Base-by-base conservation (phyloP, 805 yeast species). In the Alloascoidea hylecoeti region DNA sequence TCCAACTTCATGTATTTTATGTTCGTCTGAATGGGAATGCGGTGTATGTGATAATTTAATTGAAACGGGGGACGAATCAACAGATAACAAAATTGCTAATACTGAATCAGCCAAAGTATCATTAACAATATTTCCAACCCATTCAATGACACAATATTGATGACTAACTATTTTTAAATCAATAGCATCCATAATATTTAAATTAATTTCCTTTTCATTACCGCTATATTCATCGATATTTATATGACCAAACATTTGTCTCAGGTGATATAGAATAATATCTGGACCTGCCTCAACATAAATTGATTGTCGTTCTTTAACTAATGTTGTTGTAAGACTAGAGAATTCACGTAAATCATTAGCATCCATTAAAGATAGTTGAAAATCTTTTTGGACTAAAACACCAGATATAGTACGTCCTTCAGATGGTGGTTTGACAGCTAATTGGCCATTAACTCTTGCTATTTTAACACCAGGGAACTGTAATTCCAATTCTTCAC, bases 81-180 rank as follows among this genome's bases (percentile, higher is more conserved):
- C 92, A 35, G 95, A 83, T 57, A 89, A 69, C 19, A 92, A 57
- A 30, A 92, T 85, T 0, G 96, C 96, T 41, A 92, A 72, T 1
- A 86, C 81, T 13, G 95, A 78, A 51, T 92, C 99, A 0, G 98
- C 98, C 44, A 92, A 72, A 0, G 96, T 79, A 50, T 92, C 98
- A 43, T 82, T 88, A 61, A 86, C 73, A 40, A 83, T 64, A 41
- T 86, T 88, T 47, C 94, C 89, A 14, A 75, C 72, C 98, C 98
- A 92, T 55, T 84, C 94, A 12, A 89, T 76, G 0, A 79, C 68
- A 81, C 68, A 30, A 70, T 71, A 41, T 72, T 74, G 86, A 81
- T 78, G n/a, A 81, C 65, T 41, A 57, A 64, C 27, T 75, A 58
- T 16, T 67, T 42, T 37, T 3, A n/a, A 16, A 5, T 32, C 42